A percentile compares a stretch with the other conserved stretches of the same genome.
Evolutionary conservation across 139 green algal species (phyloP).

Genomic region (Coelastrella sp.): DNA sequence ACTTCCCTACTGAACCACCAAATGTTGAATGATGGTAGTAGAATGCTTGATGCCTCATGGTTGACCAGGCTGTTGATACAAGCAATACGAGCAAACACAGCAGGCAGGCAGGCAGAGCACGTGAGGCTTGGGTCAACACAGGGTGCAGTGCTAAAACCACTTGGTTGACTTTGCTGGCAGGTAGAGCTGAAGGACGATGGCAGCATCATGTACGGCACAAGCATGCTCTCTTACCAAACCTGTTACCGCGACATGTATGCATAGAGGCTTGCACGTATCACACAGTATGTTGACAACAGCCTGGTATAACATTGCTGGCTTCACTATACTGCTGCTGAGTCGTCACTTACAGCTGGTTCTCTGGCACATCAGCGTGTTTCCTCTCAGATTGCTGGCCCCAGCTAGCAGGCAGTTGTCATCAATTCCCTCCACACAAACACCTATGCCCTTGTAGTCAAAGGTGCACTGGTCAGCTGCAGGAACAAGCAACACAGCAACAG

Average conservation of each 20-base stretch:
- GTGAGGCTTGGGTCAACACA: too few species aligned
- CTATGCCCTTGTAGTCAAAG: slow-evolving; percentile 41
- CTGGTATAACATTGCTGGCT: too few species aligned
- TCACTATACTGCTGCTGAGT: too few species aligned
- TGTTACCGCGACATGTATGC: too few species aligned
- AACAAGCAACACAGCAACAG: background rate
- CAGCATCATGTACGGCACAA: too few species aligned
- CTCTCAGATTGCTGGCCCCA: slow-evolving; percentile 20
- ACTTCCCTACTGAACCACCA: slow-evolving; percentile 15
- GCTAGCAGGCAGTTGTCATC: slow-evolving; percentile 31
- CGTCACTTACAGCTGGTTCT: slow-evolving; percentile 33
- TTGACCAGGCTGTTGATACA: slow-evolving; percentile 31
- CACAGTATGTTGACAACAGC: too few species aligned
- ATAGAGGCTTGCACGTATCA: too few species aligned
- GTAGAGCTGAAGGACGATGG: too few species aligned
- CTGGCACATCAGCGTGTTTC: slow-evolving; percentile 2
- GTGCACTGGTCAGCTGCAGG: slow-evolving; percentile 42
- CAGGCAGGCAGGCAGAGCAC: background rate
- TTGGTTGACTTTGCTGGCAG: too few species aligned
- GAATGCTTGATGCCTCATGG: slow-evolving; percentile 34
- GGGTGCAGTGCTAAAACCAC: too few species aligned
- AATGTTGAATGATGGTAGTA: slow-evolving; percentile 28
- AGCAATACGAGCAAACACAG: background rate
- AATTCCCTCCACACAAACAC: slow-evolving; percentile 30
- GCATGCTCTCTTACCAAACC: too few species aligned